Evolutionary conservation across 148 eudicot species (phyloP).

Genomic region (Silene latifolia): DNA sequence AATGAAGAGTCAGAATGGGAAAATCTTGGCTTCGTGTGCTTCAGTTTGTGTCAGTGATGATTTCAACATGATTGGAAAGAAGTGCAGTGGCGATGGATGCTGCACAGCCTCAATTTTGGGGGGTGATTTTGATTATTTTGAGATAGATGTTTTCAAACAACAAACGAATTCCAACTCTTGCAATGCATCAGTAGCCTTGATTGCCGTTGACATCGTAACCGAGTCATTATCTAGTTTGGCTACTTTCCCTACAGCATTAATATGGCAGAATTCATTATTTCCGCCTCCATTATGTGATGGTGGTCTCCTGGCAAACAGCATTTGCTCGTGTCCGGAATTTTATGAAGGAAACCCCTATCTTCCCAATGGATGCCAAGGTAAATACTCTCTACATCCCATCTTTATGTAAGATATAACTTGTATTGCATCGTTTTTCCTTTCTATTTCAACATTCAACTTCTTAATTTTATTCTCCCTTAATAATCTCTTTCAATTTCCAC

Average conservation of each 20-base stretch:
- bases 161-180: not conserved
- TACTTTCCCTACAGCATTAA: constrained; percentile 3
- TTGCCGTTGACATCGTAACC: not conserved
- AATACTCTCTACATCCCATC: not conserved
- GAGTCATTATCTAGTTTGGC: not conserved
- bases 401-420: no score
- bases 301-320: not conserved
- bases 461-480: no score
- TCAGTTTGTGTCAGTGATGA: constrained; percentile 26
- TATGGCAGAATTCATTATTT: not conserved
- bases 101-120: constrained; percentile 28
- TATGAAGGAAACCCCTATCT: constrained; percentile 27
- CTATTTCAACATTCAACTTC: no score
- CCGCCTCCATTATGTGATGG: not conserved
- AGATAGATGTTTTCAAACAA: not conserved
- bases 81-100: constrained; percentile 35
- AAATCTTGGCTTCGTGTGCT: constrained; percentile 25
- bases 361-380: constrained; percentile 25
- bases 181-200: constrained; percentile 12
- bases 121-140: constrained; percentile 7
- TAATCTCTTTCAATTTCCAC: no score
- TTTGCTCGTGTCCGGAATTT: not conserved
- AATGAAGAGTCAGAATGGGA: constrained; percentile 5
- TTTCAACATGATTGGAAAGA: not conserved
- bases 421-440: no score